Evolutionary conservation across 1,139 yeast species (phyloP), one percentile per base, ranked within the genome.

Genomic region (Eremothecium cymbalariae): DNA sequence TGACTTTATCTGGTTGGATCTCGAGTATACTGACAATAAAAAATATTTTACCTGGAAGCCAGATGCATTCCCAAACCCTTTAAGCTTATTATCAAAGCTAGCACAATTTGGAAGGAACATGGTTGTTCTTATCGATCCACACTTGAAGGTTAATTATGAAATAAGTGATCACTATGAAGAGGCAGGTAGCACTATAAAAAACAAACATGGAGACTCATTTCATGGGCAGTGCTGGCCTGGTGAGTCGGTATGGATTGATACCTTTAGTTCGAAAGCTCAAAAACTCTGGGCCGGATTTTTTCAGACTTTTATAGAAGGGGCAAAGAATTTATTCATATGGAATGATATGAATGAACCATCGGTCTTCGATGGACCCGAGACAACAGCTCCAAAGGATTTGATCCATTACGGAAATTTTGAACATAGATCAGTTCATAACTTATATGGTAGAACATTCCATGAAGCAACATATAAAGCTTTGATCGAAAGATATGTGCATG

Each of bases 211-310:
- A 29, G 57, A 63, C 1, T 61, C 76, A 2, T 88, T 68, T 54
- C 66, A 71, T 40, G 98, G 96, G 2, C 93, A 86, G 57, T 90
- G 98, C 60, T 90, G 99, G 99, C 97, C 98, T 1, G 99, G 98
- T 0, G 88, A 83, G 48, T 81, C 95, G 0, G 68, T 85, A 3
- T 90, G 98, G 97, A 72, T 90, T 32, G 98, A 90, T 49, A 69
- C 95, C 0, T 60, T 85, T 41, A 73, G 78, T 49, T 86, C 93
- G 1, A 54, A 62, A 2, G 71, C 84, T 1, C 72, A 65, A 37
- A 52, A 53, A 6, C 69, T 68, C 44, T 90, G 97, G 97, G 57
- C 59, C 31, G 43, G 51, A 3, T 60, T 69, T 40, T 73, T 68
- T 44, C 51, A 45, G 8, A 60, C 61, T 28, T 72, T 81, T 39